Evolutionary conservation across 2,329 filamentous ascomycete species (phyloP), one percentile per base, ranked within the genome.

Genomic region (Botrytis tulipae): DNA sequence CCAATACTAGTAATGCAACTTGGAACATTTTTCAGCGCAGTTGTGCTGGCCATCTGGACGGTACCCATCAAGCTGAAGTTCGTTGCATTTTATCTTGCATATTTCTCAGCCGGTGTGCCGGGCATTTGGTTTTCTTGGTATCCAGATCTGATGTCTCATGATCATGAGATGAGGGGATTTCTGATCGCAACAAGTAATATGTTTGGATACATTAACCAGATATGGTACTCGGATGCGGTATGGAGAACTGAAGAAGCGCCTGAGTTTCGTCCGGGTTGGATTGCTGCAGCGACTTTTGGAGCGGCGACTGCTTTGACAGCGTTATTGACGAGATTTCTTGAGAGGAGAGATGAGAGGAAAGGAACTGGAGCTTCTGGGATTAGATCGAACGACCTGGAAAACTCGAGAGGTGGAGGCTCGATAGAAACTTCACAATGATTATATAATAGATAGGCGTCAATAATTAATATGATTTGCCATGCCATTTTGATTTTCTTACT

Each of bases 211-310:
- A 71, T 78, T 4, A 78, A 76, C 48, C 73, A 76, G 35, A 78
- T 79, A 22, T 78, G 77, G 78, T 74, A 70, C 29, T 62, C 76
- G 6, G 73, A 78, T 74, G 77, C 78, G 12, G 74, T 79, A 25
- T 79, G 76, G 78, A 78, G 77, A 46, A 79, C 77, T 9, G 67
- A 60, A 4, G 75, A 78, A 40, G 76, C 71, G 5, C 78, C 78
- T 4, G 73, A 63, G 1, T 78, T 79, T 54, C 75, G 66, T 42
- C 73, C 75, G 22, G 77, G 76, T 4, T 79, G 68, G 67, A 76
- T 76, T 59, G 73, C 70, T 37, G 75, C 74, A 7, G 59, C 65
- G 8, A 69, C 70, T 12, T 71, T 74, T 51, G 75, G 76, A 20
- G 42, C 22, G 4, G 71, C 65, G 20, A 46, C 62, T 35, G 29